phyloP scores from a whole-genome alignment of 164 flowering plant species.

The Vitis rupestris region DNA sequence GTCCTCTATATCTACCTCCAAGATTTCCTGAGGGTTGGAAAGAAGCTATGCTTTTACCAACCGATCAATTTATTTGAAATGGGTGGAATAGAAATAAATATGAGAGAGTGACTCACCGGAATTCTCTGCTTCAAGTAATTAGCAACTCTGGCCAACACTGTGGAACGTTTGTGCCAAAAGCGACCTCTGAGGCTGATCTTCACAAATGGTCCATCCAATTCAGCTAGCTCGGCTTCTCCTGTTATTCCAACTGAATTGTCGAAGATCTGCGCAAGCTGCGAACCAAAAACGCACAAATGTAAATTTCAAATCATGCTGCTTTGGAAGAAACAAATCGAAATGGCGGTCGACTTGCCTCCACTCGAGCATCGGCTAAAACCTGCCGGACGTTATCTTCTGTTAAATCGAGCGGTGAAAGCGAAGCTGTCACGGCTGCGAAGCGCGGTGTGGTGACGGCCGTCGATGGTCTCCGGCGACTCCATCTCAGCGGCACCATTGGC shows the following conservation, averaged over 20 bases:
- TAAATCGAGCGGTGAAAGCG: constrained; percentile 47
- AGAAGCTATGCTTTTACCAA: too few relatives aligned
- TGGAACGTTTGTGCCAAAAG: constrained; percentile 85
- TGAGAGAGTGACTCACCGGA: constrained; percentile 51
- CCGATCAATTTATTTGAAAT: too few relatives aligned
- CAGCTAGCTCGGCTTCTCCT: constrained; percentile 79
- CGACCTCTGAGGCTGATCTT: constrained; percentile 80
- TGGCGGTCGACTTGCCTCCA: constrained; percentile 29
- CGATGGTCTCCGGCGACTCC: constrained; percentile 2
- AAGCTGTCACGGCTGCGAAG: constrained; percentile 18
- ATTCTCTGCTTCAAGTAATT: constrained; percentile 88
- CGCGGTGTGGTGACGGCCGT: constrained; percentile 1
- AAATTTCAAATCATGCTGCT: background rate
- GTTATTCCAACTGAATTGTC: constrained; percentile 83
- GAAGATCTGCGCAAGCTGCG: constrained; percentile 78
- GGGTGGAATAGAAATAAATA: too few relatives aligned
- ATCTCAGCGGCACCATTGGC: too few relatives aligned
- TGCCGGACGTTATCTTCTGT: constrained; percentile 53
- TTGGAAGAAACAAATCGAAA: background rate
- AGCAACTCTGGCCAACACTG: constrained; percentile 73
- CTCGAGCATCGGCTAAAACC: constrained; percentile 48
- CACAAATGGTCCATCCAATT: constrained; percentile 91
- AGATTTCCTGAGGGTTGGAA: constrained; percentile 54
- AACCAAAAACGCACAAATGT: background rate
- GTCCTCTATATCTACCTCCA: constrained; percentile 93